Evolutionary conservation across 78 protist species (phyloP).

Genomic region (Tieghemostelium lacteum): DNA sequence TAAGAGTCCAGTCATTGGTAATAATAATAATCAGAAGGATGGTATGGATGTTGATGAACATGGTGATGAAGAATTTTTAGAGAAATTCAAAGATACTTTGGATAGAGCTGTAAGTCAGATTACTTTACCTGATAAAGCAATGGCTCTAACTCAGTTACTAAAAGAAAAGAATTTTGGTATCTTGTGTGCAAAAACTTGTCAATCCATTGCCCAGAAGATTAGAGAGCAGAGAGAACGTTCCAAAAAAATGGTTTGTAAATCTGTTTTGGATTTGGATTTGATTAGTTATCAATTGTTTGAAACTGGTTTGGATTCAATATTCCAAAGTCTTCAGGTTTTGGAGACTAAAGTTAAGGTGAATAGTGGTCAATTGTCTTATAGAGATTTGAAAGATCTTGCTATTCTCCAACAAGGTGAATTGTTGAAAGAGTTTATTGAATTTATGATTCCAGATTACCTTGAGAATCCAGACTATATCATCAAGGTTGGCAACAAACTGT

Average conservation of each 20-base stretch:
- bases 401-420: constrained; percentile 25
- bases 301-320: constrained; percentile 2
- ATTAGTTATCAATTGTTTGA: constrained; percentile 20
- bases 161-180: constrained; percentile 8
- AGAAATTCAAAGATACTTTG: background rate
- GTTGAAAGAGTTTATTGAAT: constrained; percentile 43
- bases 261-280: background rate
- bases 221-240: constrained; percentile 4
- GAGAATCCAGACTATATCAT: constrained; percentile 35
- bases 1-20: background rate
- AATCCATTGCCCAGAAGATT: constrained; percentile 13
- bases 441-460: constrained; percentile 34
- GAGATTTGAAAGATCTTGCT: constrained; percentile 16
- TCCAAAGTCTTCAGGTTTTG: background rate
- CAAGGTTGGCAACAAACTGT: constrained; percentile 23
- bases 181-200: constrained; percentile 1
- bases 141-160: constrained; percentile 14
- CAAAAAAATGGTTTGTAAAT: background rate
- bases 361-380: no score
- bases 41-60: background rate
- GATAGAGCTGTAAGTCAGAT: background rate
- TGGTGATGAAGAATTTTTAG: constrained; percentile 10
- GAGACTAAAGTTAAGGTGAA: background rate
- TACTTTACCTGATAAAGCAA: background rate
- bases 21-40: background rate